Evolutionary conservation across 768 basidiomycete genomes (phyloP), one percentile per base, ranked within the genome.

Genomic region (Amylocystis lapponica): DNA sequence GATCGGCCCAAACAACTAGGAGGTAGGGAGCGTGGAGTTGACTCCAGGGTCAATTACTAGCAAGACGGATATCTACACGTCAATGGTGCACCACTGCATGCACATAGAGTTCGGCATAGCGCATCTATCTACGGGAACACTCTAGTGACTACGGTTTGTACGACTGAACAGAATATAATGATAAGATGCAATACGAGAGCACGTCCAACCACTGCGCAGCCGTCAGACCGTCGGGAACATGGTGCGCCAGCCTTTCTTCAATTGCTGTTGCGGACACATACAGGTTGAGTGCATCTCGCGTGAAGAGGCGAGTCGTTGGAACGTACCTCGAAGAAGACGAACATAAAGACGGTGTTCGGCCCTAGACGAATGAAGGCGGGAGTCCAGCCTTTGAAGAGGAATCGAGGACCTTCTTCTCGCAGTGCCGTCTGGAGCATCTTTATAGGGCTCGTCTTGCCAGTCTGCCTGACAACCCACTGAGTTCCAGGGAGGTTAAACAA

Each of bases 381-480:
- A 14, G 86, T 86, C 89, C 89, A 92, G 26, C 89, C 89, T 60
- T 86, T 90, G 64, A 92, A 86, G 41, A 91, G 67, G 59, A 91
- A 90, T 46, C 71, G 68, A 9, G 78, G 72, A 0, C 89, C 89
- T 68, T 92, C 89, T 53, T 81, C 71, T 30, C 72, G 74, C 27
- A 88, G 63, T 4, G 86, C 86, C 32, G 61, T 68, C 22, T 62
- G 66, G 11, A 88, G 60, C 22, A 88, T 70, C 41, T 75, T 68
- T 17, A 76, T 32, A 3, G 78, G 66, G 14, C 65, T 68, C 3
- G 69, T 61, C 5, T 71, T 68, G 31, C 68, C 70, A 13, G 81
- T 73, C 83, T 86, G 38, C 36, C 10, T 20, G 36, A 23, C 29
- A 46, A 42, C 39, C n/a, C n/a, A n/a, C n/a, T n/a, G n/a, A n/a